A percentile compares a stretch with the other conserved stretches of the same genome.
Evolutionary conservation across 139 green algal genomes (phyloP).

Genomic region (Zygnema cylindricum): DNA sequence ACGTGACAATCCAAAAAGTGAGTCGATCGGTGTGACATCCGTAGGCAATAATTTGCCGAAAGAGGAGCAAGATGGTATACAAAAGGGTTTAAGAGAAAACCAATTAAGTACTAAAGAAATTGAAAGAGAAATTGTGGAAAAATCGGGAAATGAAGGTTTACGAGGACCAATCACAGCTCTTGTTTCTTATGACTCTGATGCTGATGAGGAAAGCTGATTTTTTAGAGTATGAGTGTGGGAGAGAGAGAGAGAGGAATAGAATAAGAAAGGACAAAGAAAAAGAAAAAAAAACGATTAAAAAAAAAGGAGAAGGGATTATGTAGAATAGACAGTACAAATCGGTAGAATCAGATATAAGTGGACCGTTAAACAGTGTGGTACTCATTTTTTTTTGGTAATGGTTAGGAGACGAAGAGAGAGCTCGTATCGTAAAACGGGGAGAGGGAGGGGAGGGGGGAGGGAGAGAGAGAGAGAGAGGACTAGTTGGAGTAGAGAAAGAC

Average conservation of each 20-base stretch:
- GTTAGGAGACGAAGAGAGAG: too few relatives aligned
- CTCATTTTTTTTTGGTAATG: too few relatives aligned
- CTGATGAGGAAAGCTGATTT: conserved; percentile 2
- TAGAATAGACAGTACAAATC: too few relatives aligned
- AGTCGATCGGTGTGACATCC: neutral
- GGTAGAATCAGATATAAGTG: too few relatives aligned
- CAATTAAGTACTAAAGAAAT: neutral
- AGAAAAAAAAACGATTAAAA: too few relatives aligned
- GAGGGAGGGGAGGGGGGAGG: too few relatives aligned
- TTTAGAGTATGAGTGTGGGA: neutral
- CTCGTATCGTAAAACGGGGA: too few relatives aligned
- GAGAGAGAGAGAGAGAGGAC: too few relatives aligned
- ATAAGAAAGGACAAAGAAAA: too few relatives aligned
- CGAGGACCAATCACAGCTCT: neutral
- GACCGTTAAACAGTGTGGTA: too few relatives aligned
- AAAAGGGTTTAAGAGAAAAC: neutral
- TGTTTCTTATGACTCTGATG: conserved; percentile 9
- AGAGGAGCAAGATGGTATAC: neutral
- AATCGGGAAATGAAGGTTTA: neutral
- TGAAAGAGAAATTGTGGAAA: neutral
- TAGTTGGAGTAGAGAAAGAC: too few relatives aligned
- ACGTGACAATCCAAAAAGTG: neutral
- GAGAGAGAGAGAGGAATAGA: neutral
- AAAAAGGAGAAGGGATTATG: too few relatives aligned
- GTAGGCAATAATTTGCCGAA: neutral